phyloP scores from a whole-genome alignment of 345 rosid species.

The Nasturtium officinale region DNA sequence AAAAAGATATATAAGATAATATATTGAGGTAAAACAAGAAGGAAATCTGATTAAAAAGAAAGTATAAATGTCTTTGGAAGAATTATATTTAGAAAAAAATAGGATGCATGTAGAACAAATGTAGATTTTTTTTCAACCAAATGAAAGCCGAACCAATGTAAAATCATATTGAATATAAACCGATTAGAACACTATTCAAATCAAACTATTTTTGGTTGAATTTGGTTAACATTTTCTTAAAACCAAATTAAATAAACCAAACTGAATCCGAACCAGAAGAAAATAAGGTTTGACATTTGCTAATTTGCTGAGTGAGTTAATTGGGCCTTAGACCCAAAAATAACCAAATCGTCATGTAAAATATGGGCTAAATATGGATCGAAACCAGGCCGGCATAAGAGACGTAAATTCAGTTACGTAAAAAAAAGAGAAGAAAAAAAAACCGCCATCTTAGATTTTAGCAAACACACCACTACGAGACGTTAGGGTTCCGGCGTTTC shows the following conservation, averaged over 20 bases:
- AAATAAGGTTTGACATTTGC: too few relatives aligned
- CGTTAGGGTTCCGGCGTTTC: conserved; percentile 40
- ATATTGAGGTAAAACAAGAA: background rate
- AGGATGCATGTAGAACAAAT: too few relatives aligned
- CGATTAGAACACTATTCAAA: too few relatives aligned
- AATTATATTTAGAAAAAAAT: too few relatives aligned
- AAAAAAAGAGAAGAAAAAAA: background rate
- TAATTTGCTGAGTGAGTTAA: background rate
- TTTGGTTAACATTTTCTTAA: too few relatives aligned
- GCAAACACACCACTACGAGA: background rate
- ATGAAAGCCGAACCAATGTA: too few relatives aligned
- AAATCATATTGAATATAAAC: too few relatives aligned
- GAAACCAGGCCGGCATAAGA: background rate
- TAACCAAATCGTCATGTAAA: background rate
- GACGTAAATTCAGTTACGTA: background rate
- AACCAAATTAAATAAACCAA: too few relatives aligned
- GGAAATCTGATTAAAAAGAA: background rate
- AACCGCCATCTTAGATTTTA: conserved; percentile 21
- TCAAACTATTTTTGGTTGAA: too few relatives aligned
- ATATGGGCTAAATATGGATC: conserved; percentile 25
- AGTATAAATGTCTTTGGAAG: background rate
- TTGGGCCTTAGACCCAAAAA: conserved; percentile 21
- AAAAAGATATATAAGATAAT: background rate
- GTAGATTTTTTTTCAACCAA: too few relatives aligned
- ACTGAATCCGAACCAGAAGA: too few relatives aligned